Evolutionary conservation across 1,284 basidiomycete species (phyloP).

Genomic region (Sanghuangporus sanghuang): DNA sequence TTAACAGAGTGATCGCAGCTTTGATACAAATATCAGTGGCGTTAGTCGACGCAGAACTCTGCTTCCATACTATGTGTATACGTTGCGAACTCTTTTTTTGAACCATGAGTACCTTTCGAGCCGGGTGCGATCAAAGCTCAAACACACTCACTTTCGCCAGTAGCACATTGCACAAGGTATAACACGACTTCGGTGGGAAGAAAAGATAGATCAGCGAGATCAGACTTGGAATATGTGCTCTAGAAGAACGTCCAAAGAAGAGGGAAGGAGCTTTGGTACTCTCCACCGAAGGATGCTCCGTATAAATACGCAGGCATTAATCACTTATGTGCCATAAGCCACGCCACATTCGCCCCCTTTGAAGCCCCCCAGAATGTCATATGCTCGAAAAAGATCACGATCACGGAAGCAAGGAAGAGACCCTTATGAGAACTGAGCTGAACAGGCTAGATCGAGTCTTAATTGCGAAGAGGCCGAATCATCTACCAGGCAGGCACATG

Average conservation of each 20-base stretch:
- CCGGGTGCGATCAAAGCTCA: not conserved
- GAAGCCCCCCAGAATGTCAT: constrained; percentile 10
- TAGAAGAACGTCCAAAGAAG: not conserved
- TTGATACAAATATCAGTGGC: not conserved
- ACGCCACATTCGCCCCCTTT: constrained; percentile 1
- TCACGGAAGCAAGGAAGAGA: constrained; percentile 1
- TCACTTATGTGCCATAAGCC: not conserved
- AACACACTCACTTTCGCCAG: constrained; percentile 14
- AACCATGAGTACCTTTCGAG: not conserved
- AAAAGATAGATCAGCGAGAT: not conserved
- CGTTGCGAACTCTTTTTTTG: constrained; percentile 13
- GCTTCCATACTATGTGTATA: constrained; percentile 9
- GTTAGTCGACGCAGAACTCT: not conserved
- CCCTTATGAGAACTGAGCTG: constrained; percentile 8
- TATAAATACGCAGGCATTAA: constrained; percentile 8
- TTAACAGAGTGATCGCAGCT: constrained; percentile 15
- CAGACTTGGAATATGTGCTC: not conserved
- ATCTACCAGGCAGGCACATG: constrained; percentile 7
- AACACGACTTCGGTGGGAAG: not conserved
- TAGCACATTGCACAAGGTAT: constrained; percentile 8
- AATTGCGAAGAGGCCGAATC: constrained; percentile 4
- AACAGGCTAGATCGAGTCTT: constrained; percentile 11
- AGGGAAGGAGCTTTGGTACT: not conserved
- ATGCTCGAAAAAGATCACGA: constrained; percentile 3
- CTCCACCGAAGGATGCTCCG: not conserved